Evolutionary conservation across 768 basidiomycete species (phyloP).

Genomic region (Amanita pallidorosea): DNA sequence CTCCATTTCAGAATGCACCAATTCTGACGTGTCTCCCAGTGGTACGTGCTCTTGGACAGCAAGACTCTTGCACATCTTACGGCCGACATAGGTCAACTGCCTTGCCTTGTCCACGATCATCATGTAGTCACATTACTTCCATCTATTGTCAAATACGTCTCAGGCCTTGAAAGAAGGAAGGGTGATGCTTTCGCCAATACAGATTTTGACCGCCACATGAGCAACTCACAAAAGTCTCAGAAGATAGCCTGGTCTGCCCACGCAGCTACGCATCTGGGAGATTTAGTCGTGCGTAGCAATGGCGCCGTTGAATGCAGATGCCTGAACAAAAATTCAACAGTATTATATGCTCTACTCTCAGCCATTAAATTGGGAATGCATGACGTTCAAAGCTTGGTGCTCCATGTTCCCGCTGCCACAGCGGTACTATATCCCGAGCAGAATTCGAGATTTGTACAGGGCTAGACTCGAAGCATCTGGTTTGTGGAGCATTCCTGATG

Average conservation of each 20-base stretch:
- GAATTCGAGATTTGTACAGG: constrained; percentile 47
- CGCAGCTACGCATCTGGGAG: constrained; percentile 53
- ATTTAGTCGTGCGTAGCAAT: constrained; percentile 49
- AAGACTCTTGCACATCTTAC: constrained; percentile 7
- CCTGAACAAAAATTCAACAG: constrained; percentile 22
- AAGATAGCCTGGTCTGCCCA: constrained; percentile 56
- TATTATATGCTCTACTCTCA: constrained; percentile 54
- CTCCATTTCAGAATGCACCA: constrained; percentile 45
- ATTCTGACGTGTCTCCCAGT: constrained; percentile 70
- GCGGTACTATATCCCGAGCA: constrained; percentile 59
- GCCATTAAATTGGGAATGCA: constrained; percentile 46
- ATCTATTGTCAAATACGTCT: constrained; percentile 57
- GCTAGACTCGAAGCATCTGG: constrained; percentile 52
- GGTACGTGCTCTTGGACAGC: constrained; percentile 16
- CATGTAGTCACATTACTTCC: constrained; percentile 38
- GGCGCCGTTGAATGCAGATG: neutral
- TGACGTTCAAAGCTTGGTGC: constrained; percentile 46
- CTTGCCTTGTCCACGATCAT: constrained; percentile 54
- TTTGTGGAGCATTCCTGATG: constrained; percentile 42
- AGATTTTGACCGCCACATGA: constrained; percentile 41
- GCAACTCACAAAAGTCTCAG: constrained; percentile 36
- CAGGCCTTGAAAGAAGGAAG: constrained; percentile 30
- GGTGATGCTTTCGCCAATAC: constrained; percentile 17
- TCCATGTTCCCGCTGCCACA: constrained; percentile 56
- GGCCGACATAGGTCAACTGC: constrained; percentile 48